Evolutionary conservation across 352 stramenopile species (phyloP).

Genomic region (Peronospora farinosa): DNA sequence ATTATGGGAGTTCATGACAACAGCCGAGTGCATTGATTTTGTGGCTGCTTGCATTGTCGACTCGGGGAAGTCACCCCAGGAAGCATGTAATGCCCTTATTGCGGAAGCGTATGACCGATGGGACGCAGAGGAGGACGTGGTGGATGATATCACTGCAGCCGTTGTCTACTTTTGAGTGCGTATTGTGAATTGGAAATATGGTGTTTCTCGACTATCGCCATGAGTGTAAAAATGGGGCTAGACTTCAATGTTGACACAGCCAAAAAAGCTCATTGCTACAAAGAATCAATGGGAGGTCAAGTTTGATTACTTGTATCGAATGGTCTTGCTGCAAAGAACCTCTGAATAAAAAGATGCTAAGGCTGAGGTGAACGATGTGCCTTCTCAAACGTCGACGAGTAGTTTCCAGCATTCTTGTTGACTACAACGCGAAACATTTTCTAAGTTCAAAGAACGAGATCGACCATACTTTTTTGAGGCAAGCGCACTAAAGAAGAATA

Average conservation of each 20-base stretch:
- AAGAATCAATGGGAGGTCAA: not conserved
- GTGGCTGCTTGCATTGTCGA: conserved; percentile 45
- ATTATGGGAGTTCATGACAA: conserved; percentile 82
- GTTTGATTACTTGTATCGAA: not conserved
- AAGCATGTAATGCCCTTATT: conserved; percentile 57
- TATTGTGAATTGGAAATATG: not conserved
- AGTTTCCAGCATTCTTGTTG: not conserved
- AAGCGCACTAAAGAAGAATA: conserved; percentile 11
- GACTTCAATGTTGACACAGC: too few species aligned
- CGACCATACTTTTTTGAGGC: conserved; percentile 10
- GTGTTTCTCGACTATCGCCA: not conserved
- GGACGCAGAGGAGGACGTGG: conserved; percentile 73
- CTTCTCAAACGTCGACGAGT: not conserved
- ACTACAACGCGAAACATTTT: not conserved
- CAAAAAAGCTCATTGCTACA: not conserved
- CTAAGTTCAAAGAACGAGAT: not conserved
- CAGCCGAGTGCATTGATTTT: conserved; percentile 62
- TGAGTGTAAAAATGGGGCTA: not conserved
- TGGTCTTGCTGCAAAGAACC: not conserved
- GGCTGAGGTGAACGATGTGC: not conserved
- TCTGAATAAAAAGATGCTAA: not conserved
- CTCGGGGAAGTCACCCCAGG: conserved; percentile 46
- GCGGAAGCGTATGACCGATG: conserved; percentile 66
- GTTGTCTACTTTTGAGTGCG: conserved; percentile 54
- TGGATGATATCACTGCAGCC: conserved; percentile 75